Evolutionary conservation across 2,329 filamentous ascomycete genomes (phyloP), one percentile per base, ranked within the genome.

Genomic region (Alternaria sp.): DNA sequence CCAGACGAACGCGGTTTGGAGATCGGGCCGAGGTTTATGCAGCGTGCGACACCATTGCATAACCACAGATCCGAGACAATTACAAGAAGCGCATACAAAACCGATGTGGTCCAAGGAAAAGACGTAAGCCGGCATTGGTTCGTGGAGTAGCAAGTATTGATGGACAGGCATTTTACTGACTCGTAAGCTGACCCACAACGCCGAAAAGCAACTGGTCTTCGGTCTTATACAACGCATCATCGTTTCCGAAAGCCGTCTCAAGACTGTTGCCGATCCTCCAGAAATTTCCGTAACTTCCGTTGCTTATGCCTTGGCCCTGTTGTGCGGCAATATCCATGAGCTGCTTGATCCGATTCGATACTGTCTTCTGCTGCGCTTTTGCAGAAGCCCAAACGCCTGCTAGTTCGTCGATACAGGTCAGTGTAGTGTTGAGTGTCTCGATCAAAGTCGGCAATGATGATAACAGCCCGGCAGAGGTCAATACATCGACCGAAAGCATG

Each of bases 401-500:
- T 36, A 91, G 81, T 57, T 87, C 83, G 15, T 87, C 84, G 17
- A 92, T 78, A 12, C 86, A 83, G 8, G 83, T 81, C 36, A 87
- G 77, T 0, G 86, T 86, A 30, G 84, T 83, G 17, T 81, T 70
- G 53, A 91, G 83, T 11, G 85, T 83, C 10, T 86, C 83, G 40
- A 91, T 83, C 11, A 91, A 74, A 12, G 85, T 82, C 0, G 82
- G 78, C 7, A 89, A 75, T 1, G 68, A 68, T 5, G 70, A 52
- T 10, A 72, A 63, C 10, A 68, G 72, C 1, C 89, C 88, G 6
- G 85, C 87, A 0, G 89, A 86, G 12, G 87, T 87, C 59, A 92
- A 82, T 1, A 91, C 86, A 68, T 93, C 91, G 32, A 90, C 83
- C 0, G 90, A 89, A 51, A 88, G 85, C 32, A 89, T 81, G 23